Percentiles rank a stretch among this genome's conserved stretches.
Conservation (phyloP, 495 filamentous ascomycete species). For the Xylaria acuta region DNA sequence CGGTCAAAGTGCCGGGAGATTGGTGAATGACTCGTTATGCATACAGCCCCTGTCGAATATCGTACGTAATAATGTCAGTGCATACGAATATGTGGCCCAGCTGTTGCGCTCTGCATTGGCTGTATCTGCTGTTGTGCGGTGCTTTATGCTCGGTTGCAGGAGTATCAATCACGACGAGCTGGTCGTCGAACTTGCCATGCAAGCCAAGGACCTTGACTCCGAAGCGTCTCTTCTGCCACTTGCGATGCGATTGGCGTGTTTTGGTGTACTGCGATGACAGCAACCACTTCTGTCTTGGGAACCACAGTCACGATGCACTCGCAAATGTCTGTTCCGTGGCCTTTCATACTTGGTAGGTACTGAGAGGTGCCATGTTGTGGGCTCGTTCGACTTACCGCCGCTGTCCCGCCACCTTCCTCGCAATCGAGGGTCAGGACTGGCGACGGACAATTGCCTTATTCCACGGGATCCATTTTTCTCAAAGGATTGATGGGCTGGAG, state of each 20-base stretch:
- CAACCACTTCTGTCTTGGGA: not conserved
- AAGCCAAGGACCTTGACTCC: constrained; percentile 16
- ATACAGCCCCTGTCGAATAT: constrained; percentile 27
- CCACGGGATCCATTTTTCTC: constrained; percentile 22
- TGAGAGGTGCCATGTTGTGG: not conserved
- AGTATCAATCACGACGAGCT: constrained; percentile 12
- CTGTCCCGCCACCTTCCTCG: not conserved
- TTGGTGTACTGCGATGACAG: not conserved
- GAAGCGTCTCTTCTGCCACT: not conserved
- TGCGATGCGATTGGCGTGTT: not conserved
- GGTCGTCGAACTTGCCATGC: constrained; percentile 5
- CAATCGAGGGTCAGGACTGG: not conserved
- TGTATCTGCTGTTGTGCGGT: constrained; percentile 17
- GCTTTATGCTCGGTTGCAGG: constrained; percentile 13
- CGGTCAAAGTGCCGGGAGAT: constrained; percentile 29
- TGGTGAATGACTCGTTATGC: constrained; percentile 31
- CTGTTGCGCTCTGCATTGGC: constrained; percentile 24
- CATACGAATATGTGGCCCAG: constrained; percentile 25
- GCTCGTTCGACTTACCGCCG: constrained; percentile 2
- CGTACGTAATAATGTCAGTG: constrained; percentile 28
- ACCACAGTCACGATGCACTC: not conserved
- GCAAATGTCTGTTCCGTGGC: not conserved
- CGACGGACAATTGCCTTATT: constrained; percentile 16
- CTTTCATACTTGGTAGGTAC: not conserved
- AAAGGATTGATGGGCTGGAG: constrained; percentile 26